Evolutionary conservation across 768 basidiomycete species (phyloP).

Genomic region (Amyloporia xantha): DNA sequence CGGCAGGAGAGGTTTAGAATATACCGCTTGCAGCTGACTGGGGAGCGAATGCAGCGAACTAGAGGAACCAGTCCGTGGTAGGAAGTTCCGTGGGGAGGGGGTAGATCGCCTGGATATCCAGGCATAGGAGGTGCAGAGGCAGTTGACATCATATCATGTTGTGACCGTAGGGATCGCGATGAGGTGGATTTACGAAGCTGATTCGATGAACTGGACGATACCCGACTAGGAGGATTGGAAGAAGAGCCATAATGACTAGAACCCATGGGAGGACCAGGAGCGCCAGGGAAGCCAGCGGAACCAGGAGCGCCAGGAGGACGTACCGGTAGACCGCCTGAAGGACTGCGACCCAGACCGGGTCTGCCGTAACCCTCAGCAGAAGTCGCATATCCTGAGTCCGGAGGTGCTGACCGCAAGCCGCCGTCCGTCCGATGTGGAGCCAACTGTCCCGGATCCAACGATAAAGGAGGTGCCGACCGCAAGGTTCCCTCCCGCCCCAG

Average conservation of each 20-base stretch:
- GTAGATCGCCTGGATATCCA: constrained; percentile 27
- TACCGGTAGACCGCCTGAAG: not conserved
- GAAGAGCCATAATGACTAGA: constrained; percentile 5
- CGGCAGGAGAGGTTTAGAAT: constrained; percentile 54
- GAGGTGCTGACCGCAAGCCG: constrained; percentile 4
- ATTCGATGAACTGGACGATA: constrained; percentile 18
- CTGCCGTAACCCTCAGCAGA: not conserved
- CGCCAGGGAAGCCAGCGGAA: not conserved
- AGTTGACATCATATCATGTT: constrained; percentile 32
- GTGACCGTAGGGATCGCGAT: constrained; percentile 50
- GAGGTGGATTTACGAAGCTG: constrained; percentile 48
- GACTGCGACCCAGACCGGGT: not conserved
- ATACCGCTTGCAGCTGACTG: constrained; percentile 26
- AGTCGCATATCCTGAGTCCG: not conserved
- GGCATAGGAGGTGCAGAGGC: constrained; percentile 32
- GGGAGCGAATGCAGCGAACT: constrained; percentile 22
- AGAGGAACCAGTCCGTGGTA: constrained; percentile 21
- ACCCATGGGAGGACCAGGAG: not conserved
- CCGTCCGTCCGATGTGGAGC: constrained; percentile 7
- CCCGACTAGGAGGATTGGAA: constrained; percentile 12
- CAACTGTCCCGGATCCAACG: not conserved
- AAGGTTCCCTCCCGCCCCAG: not conserved
- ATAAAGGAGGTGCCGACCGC: not conserved
- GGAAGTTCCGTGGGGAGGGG: constrained; percentile 21
- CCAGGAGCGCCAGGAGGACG: not conserved